Base-by-base conservation (phyloP, 2,329 filamentous ascomycete species). In the Botrytis pseudocinerea region DNA sequence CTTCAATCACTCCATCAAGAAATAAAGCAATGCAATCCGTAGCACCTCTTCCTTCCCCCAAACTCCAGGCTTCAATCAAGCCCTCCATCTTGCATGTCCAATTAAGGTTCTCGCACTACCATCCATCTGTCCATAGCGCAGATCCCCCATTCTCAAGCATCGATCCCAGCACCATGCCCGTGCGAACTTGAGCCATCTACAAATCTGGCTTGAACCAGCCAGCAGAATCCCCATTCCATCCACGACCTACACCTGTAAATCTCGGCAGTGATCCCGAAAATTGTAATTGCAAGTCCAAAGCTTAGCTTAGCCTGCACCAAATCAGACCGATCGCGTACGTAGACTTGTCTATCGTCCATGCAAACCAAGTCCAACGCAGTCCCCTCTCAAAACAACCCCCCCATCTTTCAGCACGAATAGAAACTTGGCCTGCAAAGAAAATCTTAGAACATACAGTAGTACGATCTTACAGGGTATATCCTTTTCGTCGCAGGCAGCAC, bases 31-130 rank as follows among this genome's bases (percentile, higher is more conserved):
- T 68, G 25, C 25, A 28, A 10, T 54, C 22, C 1, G 32, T 28
- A 48, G 22, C 35, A 28, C 46, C 35, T 22, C 20, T 54, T 46
- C 38, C 5, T 1, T 32, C n/a, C 20, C 4, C 8, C 20, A 48
- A 38, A 10, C 46, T 28, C 35, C 64, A 54, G 32, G 64, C 46
- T 68, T 54, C 64, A 54, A 22, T n/a, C 32, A 28, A 28, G 10
- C 1, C 2, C 46, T 54, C 18, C 4, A 16, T 28, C 38, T n/a
- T 68, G 46, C 54, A 68, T 68, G 64, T 68, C 64, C 18, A 54
- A 68, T 40, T 68, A 68, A 68, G 64, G 46, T 68, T 68, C 46
- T 68, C 46, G 64, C 64, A 68, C 64, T 51, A 54, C 64, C 42
- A 16, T 16, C 42, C 42, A 18, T 9, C 38, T 38, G 14, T 38